phyloP scores from a whole-genome alignment of 768 basidiomycete species.

The Serendipita indica region DNA sequence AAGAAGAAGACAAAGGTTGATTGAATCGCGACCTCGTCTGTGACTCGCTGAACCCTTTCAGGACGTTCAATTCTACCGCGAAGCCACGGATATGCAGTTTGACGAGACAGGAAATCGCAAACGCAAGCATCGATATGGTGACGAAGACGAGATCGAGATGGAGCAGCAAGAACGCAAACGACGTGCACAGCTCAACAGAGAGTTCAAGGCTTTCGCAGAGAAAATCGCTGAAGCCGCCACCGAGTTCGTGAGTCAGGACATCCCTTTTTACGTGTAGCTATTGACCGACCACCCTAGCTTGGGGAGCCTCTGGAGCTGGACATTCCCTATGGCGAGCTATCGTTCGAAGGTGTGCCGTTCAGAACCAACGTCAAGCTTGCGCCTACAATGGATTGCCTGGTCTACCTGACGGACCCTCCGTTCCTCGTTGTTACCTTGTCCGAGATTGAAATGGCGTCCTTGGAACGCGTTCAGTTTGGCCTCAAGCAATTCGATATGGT shows the following conservation, averaged over 20 bases:
- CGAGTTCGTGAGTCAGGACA: constrained; percentile 41
- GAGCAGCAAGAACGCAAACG: constrained; percentile 94
- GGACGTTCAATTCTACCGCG: constrained; percentile 98
- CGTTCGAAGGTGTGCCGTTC: constrained; percentile 94
- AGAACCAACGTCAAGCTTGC: constrained; percentile 87
- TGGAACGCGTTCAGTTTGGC: constrained; percentile 93
- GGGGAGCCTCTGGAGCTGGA: constrained; percentile 86
- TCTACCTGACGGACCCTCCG: constrained; percentile 87
- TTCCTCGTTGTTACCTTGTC: constrained; percentile 89
- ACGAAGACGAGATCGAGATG: constrained; percentile 98
- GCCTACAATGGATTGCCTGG: constrained; percentile 92
- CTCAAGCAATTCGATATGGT: constrained; percentile 95
- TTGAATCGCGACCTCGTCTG: not conserved
- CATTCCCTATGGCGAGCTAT: constrained; percentile 91
- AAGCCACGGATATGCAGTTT: constrained; percentile 93
- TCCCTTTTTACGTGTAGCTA: not conserved
- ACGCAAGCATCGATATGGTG: constrained; percentile 89
- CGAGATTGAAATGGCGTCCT: constrained; percentile 91
- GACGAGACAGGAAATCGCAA: constrained; percentile 99
- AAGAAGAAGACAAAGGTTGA: constrained; percentile 90
- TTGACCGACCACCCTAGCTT: not conserved
- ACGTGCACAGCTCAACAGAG: constrained; percentile 76
- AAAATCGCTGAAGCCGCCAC: constrained; percentile 78
- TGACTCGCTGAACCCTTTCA: constrained; percentile 21
- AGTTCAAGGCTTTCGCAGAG: constrained; percentile 86